Conservation (phyloP, 257 asterid species). For the Solanum chiquidenum region DNA sequence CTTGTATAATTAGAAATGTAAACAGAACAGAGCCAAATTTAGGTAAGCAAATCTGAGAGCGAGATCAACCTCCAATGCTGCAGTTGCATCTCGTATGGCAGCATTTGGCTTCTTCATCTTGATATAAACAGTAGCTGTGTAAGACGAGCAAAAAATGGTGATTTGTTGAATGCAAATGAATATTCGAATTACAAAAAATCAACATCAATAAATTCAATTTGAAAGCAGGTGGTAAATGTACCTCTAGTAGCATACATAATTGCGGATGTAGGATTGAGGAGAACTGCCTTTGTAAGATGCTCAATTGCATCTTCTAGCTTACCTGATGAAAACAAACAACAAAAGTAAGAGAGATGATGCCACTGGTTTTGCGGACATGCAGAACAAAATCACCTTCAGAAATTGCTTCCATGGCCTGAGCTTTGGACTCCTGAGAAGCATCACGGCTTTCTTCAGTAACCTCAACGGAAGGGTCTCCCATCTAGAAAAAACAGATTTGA, state of each 20-base stretch:
- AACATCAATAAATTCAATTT: not conserved
- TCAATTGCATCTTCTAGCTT: constrained; percentile 77
- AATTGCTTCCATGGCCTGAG: constrained; percentile 85
- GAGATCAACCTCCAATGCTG: constrained; percentile 72
- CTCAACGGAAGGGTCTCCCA: constrained; percentile 85
- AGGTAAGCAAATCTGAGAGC: not conserved
- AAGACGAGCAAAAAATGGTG: not conserved
- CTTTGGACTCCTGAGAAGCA: constrained; percentile 89
- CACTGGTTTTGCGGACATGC: not conserved
- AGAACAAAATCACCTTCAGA: constrained; percentile 56
- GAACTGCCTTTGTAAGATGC: constrained; percentile 69
- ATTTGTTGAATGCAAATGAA: not conserved
- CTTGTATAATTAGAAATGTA: not conserved
- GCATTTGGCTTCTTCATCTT: constrained; percentile 98
- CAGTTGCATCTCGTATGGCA: constrained; percentile 89
- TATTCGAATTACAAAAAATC: not conserved
- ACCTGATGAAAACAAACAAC: constrained; percentile 26
- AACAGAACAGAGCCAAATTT: not conserved
- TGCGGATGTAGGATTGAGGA: constrained; percentile 87
- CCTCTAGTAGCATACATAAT: constrained; percentile 94
- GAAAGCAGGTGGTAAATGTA: not conserved
- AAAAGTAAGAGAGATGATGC: not conserved
- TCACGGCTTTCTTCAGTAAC: constrained; percentile 87
- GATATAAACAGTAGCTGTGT: constrained; percentile 69
- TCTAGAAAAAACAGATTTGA: constrained; percentile 27